Conservation (phyloP, 129 eudicot species). For the Erigeron canadensis region DNA sequence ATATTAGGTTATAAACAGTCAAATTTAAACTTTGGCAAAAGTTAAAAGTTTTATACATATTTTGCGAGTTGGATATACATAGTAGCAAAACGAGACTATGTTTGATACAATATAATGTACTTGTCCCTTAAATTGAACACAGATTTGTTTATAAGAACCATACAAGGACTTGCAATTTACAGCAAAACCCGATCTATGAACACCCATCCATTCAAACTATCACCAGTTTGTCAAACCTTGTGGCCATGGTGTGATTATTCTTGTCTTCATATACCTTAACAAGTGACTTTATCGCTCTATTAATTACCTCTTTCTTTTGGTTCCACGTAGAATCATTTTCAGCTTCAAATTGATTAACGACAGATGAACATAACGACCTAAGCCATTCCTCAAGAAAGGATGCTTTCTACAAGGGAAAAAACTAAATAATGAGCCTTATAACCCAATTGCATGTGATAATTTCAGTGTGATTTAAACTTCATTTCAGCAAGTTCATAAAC, state of each 20-base stretch:
- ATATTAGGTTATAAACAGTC: no score
- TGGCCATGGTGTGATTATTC: slow-evolving; percentile 49
- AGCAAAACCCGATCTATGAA: slow-evolving; percentile 6
- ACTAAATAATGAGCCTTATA: slow-evolving; percentile 10
- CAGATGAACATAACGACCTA: slow-evolving; percentile 46
- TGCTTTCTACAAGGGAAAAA: slow-evolving; percentile 54
- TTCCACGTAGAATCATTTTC: slow-evolving; percentile 37
- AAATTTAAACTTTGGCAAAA: no score
- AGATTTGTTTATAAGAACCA: background rate
- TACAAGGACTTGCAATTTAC: slow-evolving; percentile 15
- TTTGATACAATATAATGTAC: background rate
- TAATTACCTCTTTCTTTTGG: slow-evolving; percentile 64
- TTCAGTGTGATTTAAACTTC: no score
- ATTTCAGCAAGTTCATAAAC: background rate
- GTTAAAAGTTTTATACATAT: no score
- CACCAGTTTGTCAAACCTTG: slow-evolving; percentile 48
- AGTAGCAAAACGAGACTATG: background rate
- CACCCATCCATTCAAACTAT: background rate
- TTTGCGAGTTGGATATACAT: no score
- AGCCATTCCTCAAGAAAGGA: slow-evolving; percentile 81
- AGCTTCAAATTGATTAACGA: slow-evolving; percentile 44
- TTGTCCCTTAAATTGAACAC: background rate
- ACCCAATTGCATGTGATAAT: background rate
- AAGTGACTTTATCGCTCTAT: slow-evolving; percentile 56
- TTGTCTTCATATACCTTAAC: slow-evolving; percentile 49